phyloP scores from a whole-genome alignment of 495 filamentous ascomycete species.

The Pyrenula aspistea region DNA sequence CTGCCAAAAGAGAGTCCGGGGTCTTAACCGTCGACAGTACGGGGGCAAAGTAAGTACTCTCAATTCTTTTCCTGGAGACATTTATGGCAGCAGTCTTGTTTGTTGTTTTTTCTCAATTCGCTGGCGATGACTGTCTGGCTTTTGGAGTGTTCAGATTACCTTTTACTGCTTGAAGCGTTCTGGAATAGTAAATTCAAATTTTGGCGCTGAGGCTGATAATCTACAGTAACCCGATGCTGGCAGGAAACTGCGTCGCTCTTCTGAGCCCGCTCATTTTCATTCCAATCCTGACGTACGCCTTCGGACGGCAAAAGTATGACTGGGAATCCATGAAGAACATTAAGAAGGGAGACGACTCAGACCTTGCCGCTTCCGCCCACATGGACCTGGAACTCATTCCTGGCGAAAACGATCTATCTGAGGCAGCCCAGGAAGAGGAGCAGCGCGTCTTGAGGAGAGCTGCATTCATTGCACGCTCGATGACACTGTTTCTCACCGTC shows the following conservation, averaged over 20 bases:
- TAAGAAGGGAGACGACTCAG: constrained; percentile 71
- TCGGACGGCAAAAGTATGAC: constrained; percentile 76
- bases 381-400: constrained; percentile 61
- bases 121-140: too few relatives aligned
- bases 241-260: constrained; percentile 72
- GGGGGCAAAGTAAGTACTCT: constrained; percentile 49
- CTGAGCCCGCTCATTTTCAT: constrained; percentile 71
- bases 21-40: constrained; percentile 62
- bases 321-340: constrained; percentile 80
- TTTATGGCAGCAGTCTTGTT: too few relatives aligned
- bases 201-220: too few relatives aligned
- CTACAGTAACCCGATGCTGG: constrained; percentile 66
- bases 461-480: constrained; percentile 63
- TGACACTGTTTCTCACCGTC: constrained; percentile 66
- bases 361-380: constrained; percentile 54
- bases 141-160: too few relatives aligned
- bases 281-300: constrained; percentile 62
- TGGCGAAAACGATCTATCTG: constrained; percentile 27
- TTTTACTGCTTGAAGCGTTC: too few relatives aligned
- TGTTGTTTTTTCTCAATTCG: too few relatives aligned
- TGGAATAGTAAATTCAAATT: too few relatives aligned
- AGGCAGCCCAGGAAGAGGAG: constrained; percentile 43
- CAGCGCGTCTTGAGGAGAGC: constrained; percentile 56
- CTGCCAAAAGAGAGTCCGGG: constrained; percentile 66
- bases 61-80: too few relatives aligned